These are phyloP conservation scores for Paraleonurus japonicus DNA, from an alignment of 257 asterid genomes.

Conservation along the genomic window DNA sequence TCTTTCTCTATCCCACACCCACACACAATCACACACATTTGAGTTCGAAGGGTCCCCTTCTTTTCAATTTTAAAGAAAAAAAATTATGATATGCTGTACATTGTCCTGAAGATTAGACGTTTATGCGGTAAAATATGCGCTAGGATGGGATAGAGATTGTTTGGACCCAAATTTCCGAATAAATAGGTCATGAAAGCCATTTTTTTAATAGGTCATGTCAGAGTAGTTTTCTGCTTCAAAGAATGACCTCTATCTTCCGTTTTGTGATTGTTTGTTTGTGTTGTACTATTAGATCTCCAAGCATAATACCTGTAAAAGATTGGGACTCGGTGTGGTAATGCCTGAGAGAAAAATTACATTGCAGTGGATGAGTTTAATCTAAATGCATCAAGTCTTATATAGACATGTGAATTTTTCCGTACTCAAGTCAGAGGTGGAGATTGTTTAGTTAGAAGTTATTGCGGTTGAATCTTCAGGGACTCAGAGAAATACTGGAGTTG, in stretches of 20 bases:
- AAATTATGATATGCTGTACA: constrained; percentile 2
- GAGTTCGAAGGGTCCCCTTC: neutral
- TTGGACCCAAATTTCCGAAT: neutral
- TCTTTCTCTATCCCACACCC: neutral
- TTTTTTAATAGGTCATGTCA: neutral
- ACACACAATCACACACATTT: neutral
- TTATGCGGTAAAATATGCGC: constrained; percentile 3
- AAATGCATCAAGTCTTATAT: neutral
- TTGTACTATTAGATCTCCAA: neutral
- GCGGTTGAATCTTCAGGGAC: neutral
- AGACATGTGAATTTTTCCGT: neutral
- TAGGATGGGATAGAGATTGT: neutral
- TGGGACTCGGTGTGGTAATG: neutral
- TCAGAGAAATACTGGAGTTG: neutral
- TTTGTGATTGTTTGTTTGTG: constrained; percentile 1
- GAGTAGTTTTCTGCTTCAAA: neutral
- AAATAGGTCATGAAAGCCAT: neutral
- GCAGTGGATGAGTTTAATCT: neutral
- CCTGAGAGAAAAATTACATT: neutral
- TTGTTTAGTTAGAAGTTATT: neutral
- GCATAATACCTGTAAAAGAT: neutral
- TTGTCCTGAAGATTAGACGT: constrained; percentile 10
- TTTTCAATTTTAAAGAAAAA: neutral
- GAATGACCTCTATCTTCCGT: neutral
- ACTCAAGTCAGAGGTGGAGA: neutral